Evolutionary conservation across 2,329 filamentous ascomycete genomes (phyloP).

Genomic region (Epichloe glyceriae): DNA sequence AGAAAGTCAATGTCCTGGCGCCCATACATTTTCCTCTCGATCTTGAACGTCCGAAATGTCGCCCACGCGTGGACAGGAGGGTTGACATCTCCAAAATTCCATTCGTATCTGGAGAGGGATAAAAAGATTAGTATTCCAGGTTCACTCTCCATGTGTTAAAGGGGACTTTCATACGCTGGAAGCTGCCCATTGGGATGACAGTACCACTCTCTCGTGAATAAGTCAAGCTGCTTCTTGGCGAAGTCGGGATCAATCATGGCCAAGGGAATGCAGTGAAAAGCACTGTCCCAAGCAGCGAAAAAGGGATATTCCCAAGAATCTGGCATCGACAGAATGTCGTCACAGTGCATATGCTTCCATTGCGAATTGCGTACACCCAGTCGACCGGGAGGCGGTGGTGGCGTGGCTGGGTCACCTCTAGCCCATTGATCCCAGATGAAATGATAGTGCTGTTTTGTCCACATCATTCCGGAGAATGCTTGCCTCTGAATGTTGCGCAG

Average conservation of each 20-base stretch:
- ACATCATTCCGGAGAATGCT: slow-evolving; percentile 93
- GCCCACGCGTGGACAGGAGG: slow-evolving; percentile 95
- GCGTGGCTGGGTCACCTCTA: slow-evolving; percentile 79
- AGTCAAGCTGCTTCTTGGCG: slow-evolving; percentile 92
- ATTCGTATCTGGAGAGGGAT: slow-evolving; percentile 49
- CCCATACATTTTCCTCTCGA: slow-evolving; percentile 94
- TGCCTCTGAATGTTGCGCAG: slow-evolving; percentile 90
- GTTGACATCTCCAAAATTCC: slow-evolving; percentile 97
- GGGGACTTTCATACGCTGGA: slow-evolving; percentile 50
- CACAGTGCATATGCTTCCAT: slow-evolving; percentile 91
- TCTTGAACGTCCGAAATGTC: slow-evolving; percentile 92
- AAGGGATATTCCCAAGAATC: slow-evolving; percentile 99
- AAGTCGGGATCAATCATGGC: slow-evolving; percentile 98
- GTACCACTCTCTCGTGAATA: slow-evolving; percentile 97
- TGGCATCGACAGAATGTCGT: slow-evolving; percentile 94
- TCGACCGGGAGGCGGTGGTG: slow-evolving; percentile 67
- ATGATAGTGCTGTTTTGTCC: slow-evolving; percentile 94
- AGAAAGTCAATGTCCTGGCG: slow-evolving; percentile 90
- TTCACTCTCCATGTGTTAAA: background rate
- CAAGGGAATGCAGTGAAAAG: slow-evolving; percentile 90
- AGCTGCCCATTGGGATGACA: slow-evolving; percentile 96
- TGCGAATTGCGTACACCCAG: slow-evolving; percentile 74
- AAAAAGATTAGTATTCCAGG: slow-evolving; percentile 7
- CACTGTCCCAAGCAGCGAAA: slow-evolving; percentile 94
- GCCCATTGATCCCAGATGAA: slow-evolving; percentile 98